Evolutionary conservation across 306 rosid species (phyloP).

Genomic region (Fragaria iinumae): DNA sequence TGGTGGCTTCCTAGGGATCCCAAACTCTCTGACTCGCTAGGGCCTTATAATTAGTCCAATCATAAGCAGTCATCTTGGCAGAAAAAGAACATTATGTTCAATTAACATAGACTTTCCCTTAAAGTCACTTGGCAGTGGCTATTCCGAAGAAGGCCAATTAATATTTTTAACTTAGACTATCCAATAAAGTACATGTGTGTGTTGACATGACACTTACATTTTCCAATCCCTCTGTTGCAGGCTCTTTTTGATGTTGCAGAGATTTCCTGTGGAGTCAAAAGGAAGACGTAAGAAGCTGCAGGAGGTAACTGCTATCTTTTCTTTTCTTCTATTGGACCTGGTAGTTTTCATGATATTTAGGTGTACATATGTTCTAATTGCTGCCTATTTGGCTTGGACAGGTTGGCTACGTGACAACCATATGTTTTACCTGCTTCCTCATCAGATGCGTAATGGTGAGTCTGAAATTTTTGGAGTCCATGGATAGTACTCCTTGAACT

Average conservation of each 20-base stretch:
- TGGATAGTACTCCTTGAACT: neutral
- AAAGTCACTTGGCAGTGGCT: neutral
- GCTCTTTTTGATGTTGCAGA: constrained; percentile 95
- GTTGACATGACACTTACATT: constrained; percentile 4
- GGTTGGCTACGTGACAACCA: constrained; percentile 99
- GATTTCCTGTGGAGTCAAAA: constrained; percentile 97
- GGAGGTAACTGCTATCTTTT: constrained; percentile 52
- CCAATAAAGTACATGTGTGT: neutral
- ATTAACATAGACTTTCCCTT: neutral
- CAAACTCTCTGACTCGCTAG: neutral
- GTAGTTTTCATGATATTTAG: neutral
- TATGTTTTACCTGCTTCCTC: constrained; percentile 93
- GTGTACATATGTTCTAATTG: constrained; percentile 1
- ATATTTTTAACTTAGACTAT: neutral
- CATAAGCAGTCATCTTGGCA: neutral
- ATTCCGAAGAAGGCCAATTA: neutral
- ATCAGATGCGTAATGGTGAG: constrained; percentile 94
- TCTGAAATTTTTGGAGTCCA: neutral
- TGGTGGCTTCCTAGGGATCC: neutral
- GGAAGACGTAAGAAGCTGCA: constrained; percentile 99
- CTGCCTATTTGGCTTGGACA: constrained; percentile 36
- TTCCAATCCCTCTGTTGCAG: constrained; percentile 37
- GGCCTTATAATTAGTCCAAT: neutral
- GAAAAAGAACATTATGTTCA: neutral
- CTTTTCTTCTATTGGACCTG: neutral